phyloP scores from a whole-genome alignment of 2,329 filamentous ascomycete genomes.

The Sporothrix phasma region DNA sequence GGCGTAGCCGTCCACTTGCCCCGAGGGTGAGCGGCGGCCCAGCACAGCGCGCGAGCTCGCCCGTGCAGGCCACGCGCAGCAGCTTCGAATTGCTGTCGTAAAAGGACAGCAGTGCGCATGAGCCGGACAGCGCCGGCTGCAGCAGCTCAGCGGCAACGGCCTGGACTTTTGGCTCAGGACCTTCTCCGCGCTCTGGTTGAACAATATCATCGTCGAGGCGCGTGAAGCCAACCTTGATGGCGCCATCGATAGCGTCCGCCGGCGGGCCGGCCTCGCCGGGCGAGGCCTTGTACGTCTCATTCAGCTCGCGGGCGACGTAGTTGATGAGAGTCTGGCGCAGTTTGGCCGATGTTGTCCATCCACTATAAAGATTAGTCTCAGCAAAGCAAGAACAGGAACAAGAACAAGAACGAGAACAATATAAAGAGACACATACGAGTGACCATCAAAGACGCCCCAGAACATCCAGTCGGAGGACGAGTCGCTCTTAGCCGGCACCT shows the following conservation, averaged over 20 bases:
- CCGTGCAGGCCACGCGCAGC: constrained; percentile 87
- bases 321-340: constrained; percentile 84
- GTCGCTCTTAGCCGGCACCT: constrained; percentile 54
- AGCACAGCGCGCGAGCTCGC: constrained; percentile 93
- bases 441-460: constrained; percentile 97
- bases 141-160: constrained; percentile 82
- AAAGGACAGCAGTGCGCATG: constrained; percentile 90
- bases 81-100: constrained; percentile 84
- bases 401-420: not conserved
- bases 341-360: constrained; percentile 97
- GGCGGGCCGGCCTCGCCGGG: constrained; percentile 49
- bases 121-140: constrained; percentile 89
- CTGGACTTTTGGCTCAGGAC: constrained; percentile 84
- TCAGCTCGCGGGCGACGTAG: constrained; percentile 87
- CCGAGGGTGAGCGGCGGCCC: constrained; percentile 61
- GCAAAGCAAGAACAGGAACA: too few relatives aligned
- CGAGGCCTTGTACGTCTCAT: constrained; percentile 76
- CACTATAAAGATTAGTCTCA: too few relatives aligned
- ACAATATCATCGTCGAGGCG: constrained; percentile 90
- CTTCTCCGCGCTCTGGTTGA: constrained; percentile 81
- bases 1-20: constrained; percentile 91
- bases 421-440: constrained; percentile 55
- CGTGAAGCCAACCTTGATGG: constrained; percentile 87
- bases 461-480: constrained; percentile 98
- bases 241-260: constrained; percentile 72